Conservation (phyloP, 257 asterid genomes). For the Leonotis leonurus region DNA sequence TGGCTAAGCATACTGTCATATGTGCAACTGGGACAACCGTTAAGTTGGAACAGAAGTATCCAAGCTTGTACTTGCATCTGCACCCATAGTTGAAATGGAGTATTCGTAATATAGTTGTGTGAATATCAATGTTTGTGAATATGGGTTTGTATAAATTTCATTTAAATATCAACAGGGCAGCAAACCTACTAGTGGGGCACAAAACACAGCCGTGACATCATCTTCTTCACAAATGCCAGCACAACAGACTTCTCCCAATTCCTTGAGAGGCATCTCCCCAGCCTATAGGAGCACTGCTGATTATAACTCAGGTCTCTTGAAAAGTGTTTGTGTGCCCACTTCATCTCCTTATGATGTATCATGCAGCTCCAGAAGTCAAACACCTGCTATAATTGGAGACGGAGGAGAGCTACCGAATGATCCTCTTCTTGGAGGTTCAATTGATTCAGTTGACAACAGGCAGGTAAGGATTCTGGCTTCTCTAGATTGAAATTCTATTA, state of each 20-base stretch:
- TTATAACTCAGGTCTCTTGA: constrained; percentile 42
- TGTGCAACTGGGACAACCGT: neutral
- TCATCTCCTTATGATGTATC: constrained; percentile 80
- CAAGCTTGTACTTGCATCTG: neutral
- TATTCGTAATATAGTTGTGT: neutral
- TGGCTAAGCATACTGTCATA: neutral
- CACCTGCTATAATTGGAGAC: constrained; percentile 63
- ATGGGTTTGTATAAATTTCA: constrained; percentile 14
- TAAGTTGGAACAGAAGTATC: constrained; percentile 4
- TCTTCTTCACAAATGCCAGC: constrained; percentile 54
- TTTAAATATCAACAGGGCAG: constrained; percentile 41
- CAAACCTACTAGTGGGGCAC: constrained; percentile 40
- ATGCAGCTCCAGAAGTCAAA: constrained; percentile 52
- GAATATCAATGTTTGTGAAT: neutral
- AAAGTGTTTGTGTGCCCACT: constrained; percentile 54
- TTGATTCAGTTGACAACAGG: constrained; percentile 52
- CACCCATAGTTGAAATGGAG: neutral
- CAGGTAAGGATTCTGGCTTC: constrained; percentile 45
- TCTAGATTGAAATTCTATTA: constrained; percentile 16
- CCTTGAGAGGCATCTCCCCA: constrained; percentile 58
- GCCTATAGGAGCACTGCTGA: constrained; percentile 46
- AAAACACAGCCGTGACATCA: constrained; percentile 37
- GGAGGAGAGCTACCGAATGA: constrained; percentile 69
- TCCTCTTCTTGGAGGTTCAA: constrained; percentile 73
- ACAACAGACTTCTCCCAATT: constrained; percentile 47